phyloP scores from a whole-genome alignment of 2,329 filamentous ascomycete genomes.

The Botrytis elliptica region DNA sequence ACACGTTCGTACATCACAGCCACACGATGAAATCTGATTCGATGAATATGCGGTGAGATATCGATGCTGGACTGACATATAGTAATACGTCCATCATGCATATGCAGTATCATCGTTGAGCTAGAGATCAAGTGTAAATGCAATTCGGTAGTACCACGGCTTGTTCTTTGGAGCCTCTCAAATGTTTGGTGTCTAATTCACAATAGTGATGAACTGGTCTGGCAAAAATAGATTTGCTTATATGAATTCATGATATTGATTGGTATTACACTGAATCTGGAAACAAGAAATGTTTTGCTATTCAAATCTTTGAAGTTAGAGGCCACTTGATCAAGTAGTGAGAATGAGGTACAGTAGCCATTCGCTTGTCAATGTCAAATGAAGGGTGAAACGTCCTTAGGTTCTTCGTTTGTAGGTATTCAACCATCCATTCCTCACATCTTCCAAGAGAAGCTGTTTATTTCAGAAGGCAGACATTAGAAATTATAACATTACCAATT shows the following conservation, averaged over 20 bases:
- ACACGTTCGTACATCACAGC: not conserved
- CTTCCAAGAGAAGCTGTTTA: not conserved
- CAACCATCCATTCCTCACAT: not conserved
- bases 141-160: not conserved
- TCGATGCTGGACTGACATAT: not conserved
- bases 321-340: not conserved
- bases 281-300: not conserved
- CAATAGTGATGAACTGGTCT: rapidly evolving
- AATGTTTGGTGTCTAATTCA: not conserved
- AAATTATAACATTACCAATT: not conserved
- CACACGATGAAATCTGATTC: not conserved
- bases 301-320: not conserved
- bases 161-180: not conserved
- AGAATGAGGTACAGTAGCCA: not conserved
- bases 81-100: not conserved
- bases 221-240: not conserved
- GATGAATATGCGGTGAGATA: not conserved
- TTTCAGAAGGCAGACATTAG: rapidly evolving
- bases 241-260: not conserved
- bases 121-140: not conserved
- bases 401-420: not conserved
- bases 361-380: not conserved
- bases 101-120: not conserved
- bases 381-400: not conserved
- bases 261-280: not conserved